Percentiles rank a stretch among this genome's conserved stretches.
These are phyloP conservation scores for Suillus hirtellus DNA, from an alignment of 768 basidiomycete genomes.

Conservation along the genomic window DNA sequence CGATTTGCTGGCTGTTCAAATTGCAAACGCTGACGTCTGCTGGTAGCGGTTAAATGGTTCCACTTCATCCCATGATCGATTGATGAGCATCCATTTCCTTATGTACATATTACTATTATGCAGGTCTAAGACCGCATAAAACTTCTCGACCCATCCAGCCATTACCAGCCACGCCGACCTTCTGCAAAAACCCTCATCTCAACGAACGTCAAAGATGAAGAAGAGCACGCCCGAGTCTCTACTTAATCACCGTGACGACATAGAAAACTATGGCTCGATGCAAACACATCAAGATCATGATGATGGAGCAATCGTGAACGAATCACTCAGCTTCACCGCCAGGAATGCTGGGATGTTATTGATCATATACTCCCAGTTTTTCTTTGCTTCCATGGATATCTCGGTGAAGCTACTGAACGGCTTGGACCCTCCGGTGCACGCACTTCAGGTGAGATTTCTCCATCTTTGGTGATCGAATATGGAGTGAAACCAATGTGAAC, in stretches of 20 bases:
- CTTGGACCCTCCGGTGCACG: conserved; percentile 57
- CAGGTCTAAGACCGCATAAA: not conserved
- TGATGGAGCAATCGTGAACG: not conserved
- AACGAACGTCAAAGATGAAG: not conserved
- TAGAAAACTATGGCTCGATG: conserved; percentile 2
- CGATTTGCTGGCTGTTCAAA: not conserved
- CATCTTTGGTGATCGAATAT: not conserved
- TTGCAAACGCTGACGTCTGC: too few species aligned
- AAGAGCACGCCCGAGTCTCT: not conserved
- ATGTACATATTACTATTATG: not conserved
- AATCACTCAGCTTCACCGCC: conserved; percentile 11
- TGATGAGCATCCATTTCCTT: not conserved
- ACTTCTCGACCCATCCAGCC: not conserved
- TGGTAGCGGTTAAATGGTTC: not conserved
- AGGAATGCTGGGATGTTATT: conserved; percentile 61
- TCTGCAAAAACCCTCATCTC: not conserved
- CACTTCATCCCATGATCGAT: not conserved
- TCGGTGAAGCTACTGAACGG: conserved; percentile 62
- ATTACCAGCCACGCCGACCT: not conserved
- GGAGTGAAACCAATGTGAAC: not conserved
- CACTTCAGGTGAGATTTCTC: conserved; percentile 47
- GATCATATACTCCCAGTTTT: conserved; percentile 56
- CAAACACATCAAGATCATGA: not conserved
- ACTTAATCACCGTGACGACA: not conserved
- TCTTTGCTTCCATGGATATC: conserved; percentile 61